Evolutionary conservation across 257 asterid genomes (phyloP), one percentile per base, ranked within the genome.

Genomic region (Hygrophila difformis): DNA sequence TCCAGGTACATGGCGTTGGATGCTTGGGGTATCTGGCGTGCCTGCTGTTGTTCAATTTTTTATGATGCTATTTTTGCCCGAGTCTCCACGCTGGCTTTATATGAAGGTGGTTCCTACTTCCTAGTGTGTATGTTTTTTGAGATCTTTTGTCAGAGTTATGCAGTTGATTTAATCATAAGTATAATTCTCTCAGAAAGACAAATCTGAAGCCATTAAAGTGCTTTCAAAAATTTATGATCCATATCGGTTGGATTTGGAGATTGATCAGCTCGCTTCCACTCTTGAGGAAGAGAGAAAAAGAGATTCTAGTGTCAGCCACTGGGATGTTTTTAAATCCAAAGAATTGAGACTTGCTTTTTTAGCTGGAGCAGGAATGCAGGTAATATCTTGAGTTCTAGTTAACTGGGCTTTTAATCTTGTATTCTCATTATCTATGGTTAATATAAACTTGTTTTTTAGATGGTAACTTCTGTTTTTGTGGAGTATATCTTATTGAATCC

Each of bases 1-100:
- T 57, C 93, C 87, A 1, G 97, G 95, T 31, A 84, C 97, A 64
- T 87, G 97, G 97, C 84, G 95, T 39, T 88, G 95, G 97, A 88
- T 88, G 97, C 95, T 88, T 60, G 95, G 97, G 67, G 88, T 78
- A 62, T 65, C 95, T 48, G 95, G 67, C 10, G 58, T 81, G 69
- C 95, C 95, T 14, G 95, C 97, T 17, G 57, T 77, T 26, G 24
- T 78, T 56, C 97, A 88, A 55, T 88, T 88, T 61, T 38, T 56
- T 29, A 73, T 88, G 51, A 88, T 88, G 95, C 57, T 88, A 45
- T 84, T 76, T 70, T 59, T 88, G 77, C 97, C 97, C 0, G 95
- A 88, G 55, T 88, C 97, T 65, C 95, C 97, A 16, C 77, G 97
- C 54, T 88, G 97, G 97, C 93, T 88, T 55, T 88, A 88, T 75